Conservation (phyloP, 768 basidiomycete genomes). For the Tricholoma hemisulphureum region DNA sequence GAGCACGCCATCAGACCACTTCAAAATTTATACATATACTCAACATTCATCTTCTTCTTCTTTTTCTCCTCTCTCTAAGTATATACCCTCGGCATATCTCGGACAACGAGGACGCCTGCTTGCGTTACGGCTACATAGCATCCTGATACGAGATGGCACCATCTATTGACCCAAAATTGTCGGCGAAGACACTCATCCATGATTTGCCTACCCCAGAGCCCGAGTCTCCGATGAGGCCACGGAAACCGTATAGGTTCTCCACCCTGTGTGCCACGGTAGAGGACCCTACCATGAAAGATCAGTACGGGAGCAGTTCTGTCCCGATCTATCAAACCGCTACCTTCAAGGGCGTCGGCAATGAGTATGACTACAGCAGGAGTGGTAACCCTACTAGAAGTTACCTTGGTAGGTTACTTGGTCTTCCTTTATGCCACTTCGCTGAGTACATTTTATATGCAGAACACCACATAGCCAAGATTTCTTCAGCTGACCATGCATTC, state of each 20-base stretch:
- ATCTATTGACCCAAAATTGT: constrained; percentile 37
- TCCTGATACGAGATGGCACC: constrained; percentile 30
- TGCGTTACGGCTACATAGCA: constrained; percentile 2
- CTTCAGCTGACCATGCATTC: constrained; percentile 86
- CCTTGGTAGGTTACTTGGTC: constrained; percentile 57
- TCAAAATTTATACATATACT: constrained; percentile 7
- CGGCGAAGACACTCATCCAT: constrained; percentile 33
- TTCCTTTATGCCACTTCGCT: constrained; percentile 3
- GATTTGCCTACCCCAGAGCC: constrained; percentile 81
- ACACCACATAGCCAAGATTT: constrained; percentile 96
- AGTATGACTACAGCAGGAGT: constrained; percentile 92
- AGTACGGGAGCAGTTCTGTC: constrained; percentile 90
- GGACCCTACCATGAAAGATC: constrained; percentile 89
- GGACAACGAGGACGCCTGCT: neutral
- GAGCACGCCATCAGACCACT: constrained; percentile 28
- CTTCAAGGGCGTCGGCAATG: constrained; percentile 89
- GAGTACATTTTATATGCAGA: constrained; percentile 48
- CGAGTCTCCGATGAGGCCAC: constrained; percentile 64
- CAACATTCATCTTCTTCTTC: constrained; percentile 3
- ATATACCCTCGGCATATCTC: constrained; percentile 4
- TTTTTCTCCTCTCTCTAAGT: constrained; percentile 1
- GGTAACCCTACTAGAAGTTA: constrained; percentile 97
- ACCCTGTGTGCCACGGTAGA: constrained; percentile 91
- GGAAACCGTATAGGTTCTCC: constrained; percentile 85
- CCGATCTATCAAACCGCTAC: constrained; percentile 99